Conservation (phyloP, 495 filamentous ascomycete genomes). For the Staphylotrichum longicolle region DNA sequence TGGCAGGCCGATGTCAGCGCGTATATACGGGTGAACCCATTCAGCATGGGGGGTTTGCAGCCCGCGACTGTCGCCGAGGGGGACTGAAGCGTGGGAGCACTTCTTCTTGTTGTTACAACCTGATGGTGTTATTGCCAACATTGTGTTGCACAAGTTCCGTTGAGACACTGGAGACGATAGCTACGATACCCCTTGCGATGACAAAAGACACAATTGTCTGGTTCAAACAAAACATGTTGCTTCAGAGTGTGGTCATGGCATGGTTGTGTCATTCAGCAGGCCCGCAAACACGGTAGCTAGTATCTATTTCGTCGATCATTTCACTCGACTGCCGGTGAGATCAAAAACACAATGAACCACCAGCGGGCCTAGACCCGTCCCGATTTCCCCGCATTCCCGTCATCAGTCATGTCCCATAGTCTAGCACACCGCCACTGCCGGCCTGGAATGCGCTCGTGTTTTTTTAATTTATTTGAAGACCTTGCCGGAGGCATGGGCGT, state of each 20-base stretch:
- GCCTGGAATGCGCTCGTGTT: slow-evolving; percentile 21
- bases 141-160: neutral
- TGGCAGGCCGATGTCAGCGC: slow-evolving; percentile 47
- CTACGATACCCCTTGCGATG: slow-evolving; percentile 1
- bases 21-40: slow-evolving; percentile 41
- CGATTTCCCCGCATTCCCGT: slow-evolving; percentile 30
- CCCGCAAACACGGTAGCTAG: slow-evolving; percentile 22
- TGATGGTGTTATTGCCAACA: too few species aligned
- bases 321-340: slow-evolving; percentile 27
- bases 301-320: slow-evolving; percentile 30
- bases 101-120: too few species aligned
- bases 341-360: slow-evolving; percentile 27
- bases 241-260: neutral
- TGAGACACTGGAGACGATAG: neutral
- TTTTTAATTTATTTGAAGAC: slow-evolving; percentile 85
- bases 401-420: slow-evolving; percentile 40
- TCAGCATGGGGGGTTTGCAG: slow-evolving; percentile 20
- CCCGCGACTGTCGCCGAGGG: neutral
- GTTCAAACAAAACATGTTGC: neutral
- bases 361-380: slow-evolving; percentile 27
- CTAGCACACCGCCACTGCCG: slow-evolving; percentile 27
- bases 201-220: neutral
- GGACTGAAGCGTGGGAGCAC: too few species aligned
- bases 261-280: slow-evolving; percentile 3
- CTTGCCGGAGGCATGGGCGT: slow-evolving; percentile 71